phyloP scores from a whole-genome alignment of 176 grass and related monocot species.

The Zoysia japonica region DNA sequence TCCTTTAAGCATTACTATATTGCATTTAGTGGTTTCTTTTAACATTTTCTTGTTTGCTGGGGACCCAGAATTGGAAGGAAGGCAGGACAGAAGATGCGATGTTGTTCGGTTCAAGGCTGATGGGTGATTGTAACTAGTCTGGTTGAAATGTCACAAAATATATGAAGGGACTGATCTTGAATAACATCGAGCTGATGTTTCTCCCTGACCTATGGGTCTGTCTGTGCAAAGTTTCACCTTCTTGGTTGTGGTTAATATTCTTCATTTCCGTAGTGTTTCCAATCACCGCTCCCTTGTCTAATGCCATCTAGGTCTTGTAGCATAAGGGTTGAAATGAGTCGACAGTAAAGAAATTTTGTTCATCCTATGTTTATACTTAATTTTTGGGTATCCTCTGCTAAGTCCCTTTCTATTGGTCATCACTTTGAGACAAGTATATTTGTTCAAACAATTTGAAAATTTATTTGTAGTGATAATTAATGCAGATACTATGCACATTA shows the following conservation, averaged over 20 bases:
- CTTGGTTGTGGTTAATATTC: constrained; percentile 50
- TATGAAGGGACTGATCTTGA: constrained; percentile 28
- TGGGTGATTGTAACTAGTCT: constrained; percentile 41
- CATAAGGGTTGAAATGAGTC: constrained; percentile 50
- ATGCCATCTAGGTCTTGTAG: constrained; percentile 54
- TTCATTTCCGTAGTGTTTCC: constrained; percentile 22
- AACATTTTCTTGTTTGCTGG: neutral
- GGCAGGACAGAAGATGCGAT: constrained; percentile 27
- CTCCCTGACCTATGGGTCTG: constrained; percentile 6
- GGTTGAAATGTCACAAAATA: constrained; percentile 34
- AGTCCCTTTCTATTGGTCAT: constrained; percentile 28
- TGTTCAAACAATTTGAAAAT: constrained; percentile 33
- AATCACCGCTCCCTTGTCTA: constrained; percentile 33
- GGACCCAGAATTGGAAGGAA: constrained; percentile 33
- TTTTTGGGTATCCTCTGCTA: constrained; percentile 2
- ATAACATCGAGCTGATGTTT: constrained; percentile 60
- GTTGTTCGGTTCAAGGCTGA: constrained; percentile 37
- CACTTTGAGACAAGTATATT: constrained; percentile 25
- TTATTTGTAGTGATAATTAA: neutral
- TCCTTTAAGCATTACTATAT: neutral
- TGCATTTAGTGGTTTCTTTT: neutral
- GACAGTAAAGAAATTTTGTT: constrained; percentile 51
- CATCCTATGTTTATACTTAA: constrained; percentile 37
- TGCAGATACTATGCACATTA: neutral
- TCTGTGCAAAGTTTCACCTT: constrained; percentile 51